These are phyloP conservation scores for Ganoderma meredithae DNA, from an alignment of 1,284 basidiomycete species.

Conservation along the genomic window DNA sequence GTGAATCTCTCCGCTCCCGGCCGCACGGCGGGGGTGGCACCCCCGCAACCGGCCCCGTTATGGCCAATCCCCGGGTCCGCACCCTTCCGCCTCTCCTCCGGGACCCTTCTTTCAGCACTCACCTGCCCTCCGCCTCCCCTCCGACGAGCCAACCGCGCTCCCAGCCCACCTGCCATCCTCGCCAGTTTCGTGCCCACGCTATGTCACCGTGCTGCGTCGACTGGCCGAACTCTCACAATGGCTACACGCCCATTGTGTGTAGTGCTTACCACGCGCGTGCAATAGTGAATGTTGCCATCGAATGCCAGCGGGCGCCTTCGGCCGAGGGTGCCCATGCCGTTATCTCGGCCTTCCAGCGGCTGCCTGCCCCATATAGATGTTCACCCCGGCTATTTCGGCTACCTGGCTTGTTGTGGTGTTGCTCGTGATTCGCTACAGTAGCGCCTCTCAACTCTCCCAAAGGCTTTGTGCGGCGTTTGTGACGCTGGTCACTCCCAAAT, in stretches of 20 bases:
- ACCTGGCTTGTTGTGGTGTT: background rate
- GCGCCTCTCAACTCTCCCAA: too few species aligned
- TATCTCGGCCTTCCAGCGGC: background rate
- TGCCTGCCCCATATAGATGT: background rate
- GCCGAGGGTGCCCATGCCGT: background rate
- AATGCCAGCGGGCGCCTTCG: background rate
- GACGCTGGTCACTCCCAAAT: background rate
- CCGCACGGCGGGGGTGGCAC: slow-evolving; percentile 9
- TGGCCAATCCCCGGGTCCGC: slow-evolving; percentile 12
- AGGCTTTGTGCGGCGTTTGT: background rate
- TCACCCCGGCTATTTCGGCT: background rate
- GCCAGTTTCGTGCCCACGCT: background rate
- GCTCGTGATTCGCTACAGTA: background rate
- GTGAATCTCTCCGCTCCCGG: slow-evolving; percentile 19
- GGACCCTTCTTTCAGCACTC: slow-evolving; percentile 5
- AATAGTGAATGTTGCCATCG: background rate
- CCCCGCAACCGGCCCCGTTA: slow-evolving; percentile 3
- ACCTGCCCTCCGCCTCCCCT: slow-evolving; percentile 18
- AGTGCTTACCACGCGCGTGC: background rate
- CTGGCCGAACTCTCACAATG: background rate
- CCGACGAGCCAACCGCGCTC: slow-evolving; percentile 6
- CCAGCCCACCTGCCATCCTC: background rate
- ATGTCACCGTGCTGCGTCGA: slow-evolving; percentile 1
- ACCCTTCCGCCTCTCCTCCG: slow-evolving; percentile 24
- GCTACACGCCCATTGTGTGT: background rate